Conservation (phyloP, 2,329 filamentous ascomycete species). For the Paramyrothecium sp. region DNA sequence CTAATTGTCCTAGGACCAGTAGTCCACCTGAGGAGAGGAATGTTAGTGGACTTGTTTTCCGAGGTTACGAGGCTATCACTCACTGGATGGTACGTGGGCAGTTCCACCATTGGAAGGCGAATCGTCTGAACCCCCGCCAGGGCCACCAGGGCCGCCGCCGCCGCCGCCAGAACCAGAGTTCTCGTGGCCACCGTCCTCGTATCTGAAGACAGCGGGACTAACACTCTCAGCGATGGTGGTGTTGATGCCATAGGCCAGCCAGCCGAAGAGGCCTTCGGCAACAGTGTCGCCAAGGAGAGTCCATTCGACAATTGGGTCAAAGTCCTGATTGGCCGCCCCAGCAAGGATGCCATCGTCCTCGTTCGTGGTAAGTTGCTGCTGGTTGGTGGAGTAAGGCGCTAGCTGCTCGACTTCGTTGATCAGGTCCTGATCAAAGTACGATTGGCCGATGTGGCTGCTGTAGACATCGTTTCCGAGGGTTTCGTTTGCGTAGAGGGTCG, state of each 20-base stretch:
- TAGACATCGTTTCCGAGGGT: slow-evolving; percentile 27
- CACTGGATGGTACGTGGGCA: no score
- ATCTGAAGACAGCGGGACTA: neutral
- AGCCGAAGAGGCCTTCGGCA: slow-evolving; percentile 50
- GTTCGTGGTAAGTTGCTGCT: slow-evolving; percentile 42
- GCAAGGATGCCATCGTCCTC: slow-evolving; percentile 36
- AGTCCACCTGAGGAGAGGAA: no score
- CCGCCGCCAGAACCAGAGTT: neutral
- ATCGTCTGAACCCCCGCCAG: neutral
- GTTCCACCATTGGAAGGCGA: no score
- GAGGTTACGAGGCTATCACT: no score
- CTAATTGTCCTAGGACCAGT: no score
- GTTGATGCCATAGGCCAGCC: slow-evolving; percentile 52
- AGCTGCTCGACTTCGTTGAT: slow-evolving; percentile 43
- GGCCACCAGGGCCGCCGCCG: neutral
- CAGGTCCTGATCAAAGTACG: slow-evolving; percentile 58
- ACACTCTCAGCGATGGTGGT: neutral
- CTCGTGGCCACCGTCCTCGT: neutral
- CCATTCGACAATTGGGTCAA: slow-evolving; percentile 59
- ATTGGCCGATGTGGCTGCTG: slow-evolving; percentile 55
- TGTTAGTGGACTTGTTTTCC: no score
- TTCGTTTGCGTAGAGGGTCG: slow-evolving; percentile 41
- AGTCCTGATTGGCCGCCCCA: slow-evolving; percentile 40
- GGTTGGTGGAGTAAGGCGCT: slow-evolving; percentile 42
- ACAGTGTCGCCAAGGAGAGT: slow-evolving; percentile 52